Conservation (phyloP, 1,139 yeast genomes). For the Protomyces inouyei region DNA sequence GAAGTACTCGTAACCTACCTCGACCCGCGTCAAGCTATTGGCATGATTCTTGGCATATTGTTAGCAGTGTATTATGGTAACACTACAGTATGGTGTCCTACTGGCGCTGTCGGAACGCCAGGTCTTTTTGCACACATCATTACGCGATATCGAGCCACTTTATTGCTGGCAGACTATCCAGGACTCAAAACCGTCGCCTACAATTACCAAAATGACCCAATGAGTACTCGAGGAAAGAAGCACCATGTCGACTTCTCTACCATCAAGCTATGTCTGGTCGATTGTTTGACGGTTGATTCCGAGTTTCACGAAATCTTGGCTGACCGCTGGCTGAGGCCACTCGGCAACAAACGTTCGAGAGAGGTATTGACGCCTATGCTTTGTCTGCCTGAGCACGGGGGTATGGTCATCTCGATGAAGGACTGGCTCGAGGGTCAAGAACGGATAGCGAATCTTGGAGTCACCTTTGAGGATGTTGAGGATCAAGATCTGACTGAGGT, state of each 20-base stretch:
- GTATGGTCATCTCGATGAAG: conserved; percentile 84
- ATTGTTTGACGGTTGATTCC: conserved; percentile 88
- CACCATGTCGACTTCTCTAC: conserved; percentile 72
- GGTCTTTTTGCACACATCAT: conserved; percentile 83
- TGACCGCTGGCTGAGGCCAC: conserved; percentile 85
- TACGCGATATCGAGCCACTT: conserved; percentile 64
- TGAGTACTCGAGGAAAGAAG: conserved; percentile 73
- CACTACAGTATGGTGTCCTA: conserved; percentile 74
- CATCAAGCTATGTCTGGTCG: conserved; percentile 83
- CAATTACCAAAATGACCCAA: conserved; percentile 88
- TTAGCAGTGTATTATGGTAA: conserved; percentile 84
- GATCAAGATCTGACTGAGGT: conserved; percentile 56
- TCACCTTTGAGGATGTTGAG: conserved; percentile 38
- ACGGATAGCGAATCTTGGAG: conserved; percentile 43
- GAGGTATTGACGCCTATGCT: conserved; percentile 84
- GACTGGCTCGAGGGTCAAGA: conserved; percentile 81
- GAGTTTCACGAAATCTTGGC: conserved; percentile 86
- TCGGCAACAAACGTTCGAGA: conserved; percentile 75
- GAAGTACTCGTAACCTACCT: conserved; percentile 58
- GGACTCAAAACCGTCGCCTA: conserved; percentile 90
- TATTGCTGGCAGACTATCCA: conserved; percentile 77
- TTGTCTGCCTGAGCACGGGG: conserved; percentile 89
- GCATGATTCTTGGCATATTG: conserved; percentile 73
- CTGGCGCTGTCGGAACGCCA: conserved; percentile 65
- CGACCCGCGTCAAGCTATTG: conserved; percentile 83